Evolutionary conservation across 805 yeast species (phyloP), one percentile per base, ranked within the genome.

Genomic region (Candida multigemmis): DNA sequence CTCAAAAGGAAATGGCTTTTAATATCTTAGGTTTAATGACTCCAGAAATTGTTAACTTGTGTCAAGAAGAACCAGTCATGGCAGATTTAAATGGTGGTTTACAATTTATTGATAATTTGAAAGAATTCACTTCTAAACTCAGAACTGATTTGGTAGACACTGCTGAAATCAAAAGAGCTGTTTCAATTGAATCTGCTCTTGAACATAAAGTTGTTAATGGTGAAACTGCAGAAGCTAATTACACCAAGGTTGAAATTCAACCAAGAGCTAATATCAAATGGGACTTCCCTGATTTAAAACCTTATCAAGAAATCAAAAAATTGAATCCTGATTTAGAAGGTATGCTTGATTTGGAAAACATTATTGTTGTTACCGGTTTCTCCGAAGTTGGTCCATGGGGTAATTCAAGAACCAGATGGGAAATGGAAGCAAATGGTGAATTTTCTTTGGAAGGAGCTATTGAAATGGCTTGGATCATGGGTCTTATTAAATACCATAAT

Each of bases 381-480:
- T 68, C 96, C 38, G 99, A 91, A 65, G 97, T 91, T 43, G 93
- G 96, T 52, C 98, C 98, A 48, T 93, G 96, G 95, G 98, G 98
- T 74, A 86, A 87, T 56, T 64, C 98, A 20, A 82, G 97, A 72
- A 91, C 98, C 31, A 77, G 98, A 71, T 91, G 98, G 98, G 97
- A 91, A 62, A 91, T 91, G 94, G 98, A 91, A 65, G 84, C 96
- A 24, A 42, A 56, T 35, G 98, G 98, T 48, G 85, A 82, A 51
- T 91, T 91, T 62, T 87, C 96, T 7, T 66, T 91, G 44, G 98
- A 91, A 63, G 98, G 98, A 50, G 81, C 96, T 50, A 80, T 91
- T 51, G 98, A 91, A 66, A 87, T 91, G 94, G 97, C 99, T 26
- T 91, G 97, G 96, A 87, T 91, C 45, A 91, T 91, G 97, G 96